phyloP scores from a whole-genome alignment of 495 filamentous ascomycete genomes.

The Lentithecium fluviatile region DNA sequence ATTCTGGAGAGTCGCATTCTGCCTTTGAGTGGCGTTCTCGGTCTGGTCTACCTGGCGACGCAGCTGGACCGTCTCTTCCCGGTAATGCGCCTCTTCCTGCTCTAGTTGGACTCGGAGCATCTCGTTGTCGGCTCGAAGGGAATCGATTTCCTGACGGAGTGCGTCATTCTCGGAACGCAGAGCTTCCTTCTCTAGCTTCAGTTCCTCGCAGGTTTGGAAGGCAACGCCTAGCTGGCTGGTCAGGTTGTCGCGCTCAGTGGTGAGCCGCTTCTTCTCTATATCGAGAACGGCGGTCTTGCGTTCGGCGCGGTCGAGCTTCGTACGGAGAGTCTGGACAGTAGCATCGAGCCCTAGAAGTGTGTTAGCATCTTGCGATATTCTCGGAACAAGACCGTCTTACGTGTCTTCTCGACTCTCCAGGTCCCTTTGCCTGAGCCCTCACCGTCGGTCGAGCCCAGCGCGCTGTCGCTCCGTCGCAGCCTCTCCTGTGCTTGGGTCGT shows the following conservation, averaged over 20 bases:
- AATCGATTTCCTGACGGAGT: constrained; percentile 35
- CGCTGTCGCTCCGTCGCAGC: constrained; percentile 48
- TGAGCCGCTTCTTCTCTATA: constrained; percentile 58
- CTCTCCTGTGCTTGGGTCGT: constrained; percentile 49
- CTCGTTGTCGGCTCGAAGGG: constrained; percentile 38
- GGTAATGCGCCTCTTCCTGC: constrained; percentile 25
- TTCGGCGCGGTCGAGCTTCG: constrained; percentile 57
- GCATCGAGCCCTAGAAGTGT: constrained; percentile 49
- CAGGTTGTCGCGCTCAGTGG: constrained; percentile 63
- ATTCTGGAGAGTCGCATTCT: constrained; percentile 27
- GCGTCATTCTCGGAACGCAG: constrained; percentile 34
- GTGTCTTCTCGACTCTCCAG: constrained; percentile 55
- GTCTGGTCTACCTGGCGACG: constrained; percentile 21
- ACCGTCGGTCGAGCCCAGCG: constrained; percentile 47
- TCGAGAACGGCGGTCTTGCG: constrained; percentile 61
- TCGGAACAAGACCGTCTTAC: constrained; percentile 43
- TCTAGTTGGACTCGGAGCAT: constrained; percentile 25
- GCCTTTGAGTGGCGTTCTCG: constrained; percentile 25
- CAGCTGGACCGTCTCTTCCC: constrained; percentile 28
- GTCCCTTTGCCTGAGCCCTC: constrained; percentile 39
- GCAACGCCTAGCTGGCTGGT: constrained; percentile 63
- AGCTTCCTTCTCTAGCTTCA: constrained; percentile 50
- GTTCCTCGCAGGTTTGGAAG: constrained; percentile 60
- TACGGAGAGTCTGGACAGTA: constrained; percentile 56
- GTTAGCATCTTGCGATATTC: constrained; percentile 1